These are phyloP conservation scores for Thalassia testudinum DNA, from an alignment of 116 monocot genomes.

Conservation along the genomic window DNA sequence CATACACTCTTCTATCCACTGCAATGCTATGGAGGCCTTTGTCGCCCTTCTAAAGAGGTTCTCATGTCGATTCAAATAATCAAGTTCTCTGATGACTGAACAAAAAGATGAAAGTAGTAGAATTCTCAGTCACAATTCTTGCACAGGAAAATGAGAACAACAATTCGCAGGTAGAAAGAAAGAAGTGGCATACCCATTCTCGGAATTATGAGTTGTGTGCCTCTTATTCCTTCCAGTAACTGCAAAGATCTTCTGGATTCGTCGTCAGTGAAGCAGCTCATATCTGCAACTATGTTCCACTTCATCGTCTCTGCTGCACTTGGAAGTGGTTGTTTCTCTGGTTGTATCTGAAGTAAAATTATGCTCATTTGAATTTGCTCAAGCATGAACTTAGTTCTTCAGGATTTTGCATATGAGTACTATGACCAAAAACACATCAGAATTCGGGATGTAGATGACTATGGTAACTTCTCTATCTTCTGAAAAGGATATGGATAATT, in stretches of 20 bases:
- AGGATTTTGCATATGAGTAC: too few relatives aligned
- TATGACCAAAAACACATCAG: too few relatives aligned
- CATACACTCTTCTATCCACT: conserved; percentile 92
- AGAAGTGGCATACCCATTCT: conserved; percentile 44
- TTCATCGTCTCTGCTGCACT: conserved; percentile 23
- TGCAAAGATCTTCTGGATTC: conserved; percentile 65
- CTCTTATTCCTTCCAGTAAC: conserved; percentile 70
- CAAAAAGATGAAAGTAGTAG: not conserved
- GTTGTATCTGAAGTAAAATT: conserved; percentile 2
- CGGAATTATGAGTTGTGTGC: conserved; percentile 82
- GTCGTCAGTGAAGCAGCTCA: conserved; percentile 46
- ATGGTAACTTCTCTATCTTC: too few relatives aligned
- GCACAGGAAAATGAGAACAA: too few relatives aligned
- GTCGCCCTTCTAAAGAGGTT: conserved; percentile 27
- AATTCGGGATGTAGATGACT: too few relatives aligned
- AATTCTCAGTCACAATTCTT: too few relatives aligned
- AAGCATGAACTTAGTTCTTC: too few relatives aligned
- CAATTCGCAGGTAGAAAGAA: not conserved
- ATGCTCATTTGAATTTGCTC: too few relatives aligned
- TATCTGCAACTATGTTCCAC: conserved; percentile 80
- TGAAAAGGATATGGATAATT: too few relatives aligned
- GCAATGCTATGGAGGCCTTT: conserved; percentile 41
- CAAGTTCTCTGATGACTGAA: conserved; percentile 83
- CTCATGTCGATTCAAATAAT: conserved; percentile 51
- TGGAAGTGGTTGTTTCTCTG: not conserved